phyloP scores from a whole-genome alignment of 345 rosid genomes.

The Salix caprea region DNA sequence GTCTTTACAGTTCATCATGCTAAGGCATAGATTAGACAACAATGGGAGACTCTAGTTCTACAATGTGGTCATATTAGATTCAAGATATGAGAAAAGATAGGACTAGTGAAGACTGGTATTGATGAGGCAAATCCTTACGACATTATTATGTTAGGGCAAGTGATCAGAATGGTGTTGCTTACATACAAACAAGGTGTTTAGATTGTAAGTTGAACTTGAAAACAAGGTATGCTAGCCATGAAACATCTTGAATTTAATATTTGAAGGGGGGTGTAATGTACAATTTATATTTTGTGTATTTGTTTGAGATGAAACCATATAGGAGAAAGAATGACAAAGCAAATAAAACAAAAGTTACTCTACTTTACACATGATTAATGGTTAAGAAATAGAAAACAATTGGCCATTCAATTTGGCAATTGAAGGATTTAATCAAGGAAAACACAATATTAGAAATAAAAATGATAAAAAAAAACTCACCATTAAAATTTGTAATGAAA shows the following conservation, averaged over 20 bases:
- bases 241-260: slow-evolving; percentile 36
- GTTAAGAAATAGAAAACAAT: no score
- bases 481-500: no score
- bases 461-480: no score
- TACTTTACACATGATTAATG: no score
- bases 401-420: no score
- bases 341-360: no score
- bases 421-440: no score
- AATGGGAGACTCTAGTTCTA: slow-evolving; percentile 57
- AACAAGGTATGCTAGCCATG: slow-evolving; percentile 75
- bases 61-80: slow-evolving; percentile 38
- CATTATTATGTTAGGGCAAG: slow-evolving; percentile 56
- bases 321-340: no score
- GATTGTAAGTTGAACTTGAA: slow-evolving; percentile 69
- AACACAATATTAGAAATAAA: no score
- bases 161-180: slow-evolving; percentile 66
- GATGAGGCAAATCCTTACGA: slow-evolving; percentile 62
- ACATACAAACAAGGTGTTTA: slow-evolving; percentile 69
- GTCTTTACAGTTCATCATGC: slow-evolving; percentile 35
- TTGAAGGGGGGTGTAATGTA: slow-evolving; percentile 21
- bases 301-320: no score
- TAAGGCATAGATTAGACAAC: slow-evolving; percentile 56
- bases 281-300: no score
- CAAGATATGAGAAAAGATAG: slow-evolving; percentile 63
- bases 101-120: slow-evolving; percentile 49